phyloP scores from a whole-genome alignment of 2,329 filamentous ascomycete species.

The Stagonosporopsis tanaceti region DNA sequence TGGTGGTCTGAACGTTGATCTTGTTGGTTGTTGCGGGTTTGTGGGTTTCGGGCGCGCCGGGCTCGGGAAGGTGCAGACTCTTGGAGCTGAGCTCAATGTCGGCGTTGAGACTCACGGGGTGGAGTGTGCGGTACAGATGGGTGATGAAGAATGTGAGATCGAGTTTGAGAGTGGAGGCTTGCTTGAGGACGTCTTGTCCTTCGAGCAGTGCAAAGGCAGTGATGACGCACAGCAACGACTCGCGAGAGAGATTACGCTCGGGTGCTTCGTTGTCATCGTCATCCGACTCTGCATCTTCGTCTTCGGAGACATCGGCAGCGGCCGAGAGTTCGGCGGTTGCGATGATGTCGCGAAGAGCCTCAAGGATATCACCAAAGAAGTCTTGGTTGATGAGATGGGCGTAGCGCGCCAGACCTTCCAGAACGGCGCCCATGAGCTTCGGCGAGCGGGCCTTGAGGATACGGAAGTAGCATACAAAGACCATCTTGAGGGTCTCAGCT shows the following conservation, averaged over 20 bases:
- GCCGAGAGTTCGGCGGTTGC: slow-evolving; percentile 68
- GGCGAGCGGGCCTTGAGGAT: slow-evolving; percentile 85
- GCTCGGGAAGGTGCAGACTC: slow-evolving; percentile 74
- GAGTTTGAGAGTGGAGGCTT: slow-evolving; percentile 80
- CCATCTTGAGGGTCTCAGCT: slow-evolving; percentile 92
- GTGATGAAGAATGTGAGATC: slow-evolving; percentile 96
- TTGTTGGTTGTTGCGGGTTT: slow-evolving; percentile 64
- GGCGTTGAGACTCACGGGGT: slow-evolving; percentile 78
- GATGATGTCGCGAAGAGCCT: slow-evolving; percentile 93
- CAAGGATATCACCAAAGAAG: slow-evolving; percentile 95
- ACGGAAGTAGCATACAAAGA: slow-evolving; percentile 94
- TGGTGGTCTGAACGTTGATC: slow-evolving; percentile 94
- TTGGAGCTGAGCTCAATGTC: slow-evolving; percentile 85
- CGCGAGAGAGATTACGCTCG: slow-evolving; percentile 76
- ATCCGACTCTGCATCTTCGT: slow-evolving; percentile 57
- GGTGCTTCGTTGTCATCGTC: slow-evolving; percentile 56
- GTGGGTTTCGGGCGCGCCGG: slow-evolving; percentile 58
- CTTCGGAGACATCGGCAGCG: slow-evolving; percentile 54
- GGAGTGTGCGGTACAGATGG: slow-evolving; percentile 87
- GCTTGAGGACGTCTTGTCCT: slow-evolving; percentile 89
- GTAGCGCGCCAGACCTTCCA: slow-evolving; percentile 93
- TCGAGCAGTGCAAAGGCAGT: slow-evolving; percentile 96
- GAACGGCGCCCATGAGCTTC: slow-evolving; percentile 92
- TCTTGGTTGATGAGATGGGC: slow-evolving; percentile 98
- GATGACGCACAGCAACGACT: slow-evolving; percentile 91